Evolutionary conservation across 805 yeast species (phyloP).

Genomic region (Myxozyma kluyveri): DNA sequence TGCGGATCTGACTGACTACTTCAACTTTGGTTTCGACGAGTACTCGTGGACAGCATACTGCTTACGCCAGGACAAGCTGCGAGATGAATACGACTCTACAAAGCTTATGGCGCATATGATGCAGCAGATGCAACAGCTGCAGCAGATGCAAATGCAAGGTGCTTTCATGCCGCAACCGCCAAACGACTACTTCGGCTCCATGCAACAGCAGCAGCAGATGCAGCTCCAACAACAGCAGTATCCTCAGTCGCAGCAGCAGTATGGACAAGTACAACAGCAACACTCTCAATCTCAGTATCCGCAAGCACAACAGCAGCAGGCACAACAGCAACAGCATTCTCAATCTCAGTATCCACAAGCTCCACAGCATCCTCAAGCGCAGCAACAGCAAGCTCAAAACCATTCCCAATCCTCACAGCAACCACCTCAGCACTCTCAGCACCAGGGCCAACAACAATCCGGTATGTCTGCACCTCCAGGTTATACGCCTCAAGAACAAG

Average conservation of each 20-base stretch:
- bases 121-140: slow-evolving; percentile 22
- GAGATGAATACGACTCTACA: slow-evolving; percentile 79
- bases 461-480: too few species aligned
- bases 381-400: background rate
- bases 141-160: slow-evolving; percentile 23
- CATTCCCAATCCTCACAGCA: background rate
- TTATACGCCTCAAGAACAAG: too few species aligned
- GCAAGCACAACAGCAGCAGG: slow-evolving; percentile 2
- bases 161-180: slow-evolving; percentile 20
- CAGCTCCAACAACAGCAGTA: slow-evolving; percentile 1
- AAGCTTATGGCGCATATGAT: slow-evolving; percentile 52
- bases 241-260: slow-evolving; percentile 4
- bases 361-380: background rate
- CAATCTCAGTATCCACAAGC: slow-evolving; percentile 1
- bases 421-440: too few species aligned
- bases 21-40: slow-evolving; percentile 96
- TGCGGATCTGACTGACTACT: slow-evolving; percentile 89
- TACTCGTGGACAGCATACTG: slow-evolving; percentile 93
- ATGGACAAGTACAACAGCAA: slow-evolving; percentile 7
- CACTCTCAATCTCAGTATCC: slow-evolving; percentile 1
- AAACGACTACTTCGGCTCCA: slow-evolving; percentile 1
- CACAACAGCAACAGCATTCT: background rate
- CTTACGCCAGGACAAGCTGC: slow-evolving; percentile 74
- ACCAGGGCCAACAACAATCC: too few species aligned
- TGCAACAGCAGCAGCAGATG: slow-evolving; percentile 1